Base-by-base conservation (phyloP, 176 grass and related monocot genomes). In the Secale cereale region DNA sequence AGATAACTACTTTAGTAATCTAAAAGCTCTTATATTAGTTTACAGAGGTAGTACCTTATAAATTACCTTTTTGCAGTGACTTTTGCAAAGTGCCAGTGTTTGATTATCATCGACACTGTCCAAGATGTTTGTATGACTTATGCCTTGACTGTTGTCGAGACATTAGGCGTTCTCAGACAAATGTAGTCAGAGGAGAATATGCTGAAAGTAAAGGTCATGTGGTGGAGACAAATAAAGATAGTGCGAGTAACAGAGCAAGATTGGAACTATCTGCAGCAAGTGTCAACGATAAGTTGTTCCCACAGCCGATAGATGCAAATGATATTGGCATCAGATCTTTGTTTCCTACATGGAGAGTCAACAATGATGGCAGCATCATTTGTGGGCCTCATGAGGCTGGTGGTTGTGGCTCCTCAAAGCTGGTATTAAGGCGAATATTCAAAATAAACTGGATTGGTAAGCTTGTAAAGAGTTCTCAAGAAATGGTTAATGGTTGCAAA, bases 371-470 rank as follows among this genome's bases (percentile, higher is more conserved):
- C 28, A 92, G 68, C 74, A 90, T 99, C 28, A 87, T 86, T 61
- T 99, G 97, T 82, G 87, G 90, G 45, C 89, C 95, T 48, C 64
- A 79, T 17, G 91, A 88, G 10, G 90, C 88, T 66, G 88, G 89
- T 79, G 97, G 97, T 52, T 99, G 97, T 77, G 93, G 93, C 30
- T 92, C 83, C 75, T 94, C 93, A 69, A 92, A 99, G 70, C 81
- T 99, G 81, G 78, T 94, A 62, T 91, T 98, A 81, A 89, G 97
- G 40, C 86, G 97, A n/a, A 86, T 98, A 92, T 93, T 98, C 40
- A 98, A 98, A 90, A 95, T 98, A 73, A 95, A 98, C 77, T 98
- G 97, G 97, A 93, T 98, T 56, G 82, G 87, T 75, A 98, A 98
- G 62, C 91, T 98, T 80, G 89, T 90, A 27, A 98, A 95, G 90